These are phyloP conservation scores for Backusella liffmaniae DNA, from an alignment of 192 early-diverging fungal genomes.

Conservation along the genomic window DNA sequence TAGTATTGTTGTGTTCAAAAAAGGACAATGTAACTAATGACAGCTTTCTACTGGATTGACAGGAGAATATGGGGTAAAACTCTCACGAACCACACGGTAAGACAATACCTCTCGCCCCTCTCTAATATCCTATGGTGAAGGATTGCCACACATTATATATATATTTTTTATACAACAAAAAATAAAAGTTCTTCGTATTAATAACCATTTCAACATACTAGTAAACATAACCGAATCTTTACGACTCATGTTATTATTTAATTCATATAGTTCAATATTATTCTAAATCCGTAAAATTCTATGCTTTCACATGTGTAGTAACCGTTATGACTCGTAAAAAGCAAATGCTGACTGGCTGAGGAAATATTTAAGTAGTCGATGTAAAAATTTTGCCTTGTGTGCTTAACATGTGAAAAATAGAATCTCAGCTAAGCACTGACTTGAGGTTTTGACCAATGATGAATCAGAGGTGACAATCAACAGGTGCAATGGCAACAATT, in stretches of 20 bases:
- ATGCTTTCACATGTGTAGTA: neutral
- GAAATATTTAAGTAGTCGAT: neutral
- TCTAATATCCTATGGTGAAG: neutral
- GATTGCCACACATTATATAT: neutral
- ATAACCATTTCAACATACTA: neutral
- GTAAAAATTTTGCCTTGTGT: neutral
- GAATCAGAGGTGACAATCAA: conserved; percentile 7
- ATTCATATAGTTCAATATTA: neutral
- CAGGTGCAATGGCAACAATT: neutral
- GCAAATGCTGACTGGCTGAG: neutral
- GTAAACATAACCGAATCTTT: neutral
- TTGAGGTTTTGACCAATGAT: neutral
- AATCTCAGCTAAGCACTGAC: neutral
- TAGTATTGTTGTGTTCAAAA: neutral
- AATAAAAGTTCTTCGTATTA: neutral
- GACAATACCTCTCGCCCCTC: neutral
- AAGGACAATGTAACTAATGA: neutral
- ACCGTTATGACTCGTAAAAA: neutral
- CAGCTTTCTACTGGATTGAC: neutral
- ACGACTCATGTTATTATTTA: neutral
- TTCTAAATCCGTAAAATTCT: neutral
- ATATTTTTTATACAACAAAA: neutral
- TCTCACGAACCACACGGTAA: neutral
- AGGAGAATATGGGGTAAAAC: conserved; percentile 1
- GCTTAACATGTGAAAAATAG: neutral